These are phyloP conservation scores for Bretschneidera sinensis DNA, from an alignment of 345 rosid species.

Conservation along the genomic window DNA sequence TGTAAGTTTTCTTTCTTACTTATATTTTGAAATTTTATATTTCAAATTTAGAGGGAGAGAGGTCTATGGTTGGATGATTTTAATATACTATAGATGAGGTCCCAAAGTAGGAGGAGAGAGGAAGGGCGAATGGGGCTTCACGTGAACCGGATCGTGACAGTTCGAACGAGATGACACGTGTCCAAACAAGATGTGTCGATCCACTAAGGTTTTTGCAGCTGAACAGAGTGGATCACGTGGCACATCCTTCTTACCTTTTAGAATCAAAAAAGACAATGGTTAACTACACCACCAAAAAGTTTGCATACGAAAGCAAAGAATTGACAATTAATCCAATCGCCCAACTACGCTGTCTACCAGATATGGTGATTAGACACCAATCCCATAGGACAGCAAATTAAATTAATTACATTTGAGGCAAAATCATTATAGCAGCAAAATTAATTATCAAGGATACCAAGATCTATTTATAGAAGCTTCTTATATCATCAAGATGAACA, in stretches of 20 bases:
- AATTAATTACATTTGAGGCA: too few relatives aligned
- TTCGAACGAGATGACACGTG: neutral
- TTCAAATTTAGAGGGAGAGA: neutral
- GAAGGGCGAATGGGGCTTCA: constrained; percentile 15
- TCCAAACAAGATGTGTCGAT: neutral
- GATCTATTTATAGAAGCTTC: too few relatives aligned
- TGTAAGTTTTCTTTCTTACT: too few relatives aligned
- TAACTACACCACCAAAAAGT: neutral
- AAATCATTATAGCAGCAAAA: too few relatives aligned
- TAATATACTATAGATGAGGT: neutral
- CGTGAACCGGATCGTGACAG: constrained; percentile 19
- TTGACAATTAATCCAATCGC: too few relatives aligned
- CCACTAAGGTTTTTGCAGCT: neutral
- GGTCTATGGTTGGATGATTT: neutral
- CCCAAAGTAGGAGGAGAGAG: neutral
- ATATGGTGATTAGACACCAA: too few relatives aligned
- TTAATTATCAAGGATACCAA: too few relatives aligned
- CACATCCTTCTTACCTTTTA: too few relatives aligned
- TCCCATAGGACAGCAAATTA: too few relatives aligned
- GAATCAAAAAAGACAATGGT: neutral
- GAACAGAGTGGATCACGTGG: constrained; percentile 1
- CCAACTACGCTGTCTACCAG: too few relatives aligned
- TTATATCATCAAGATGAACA: too few relatives aligned
- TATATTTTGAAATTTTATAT: too few relatives aligned
- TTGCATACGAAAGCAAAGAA: constrained; percentile 6